Conservation (phyloP, 768 basidiomycete species). For the Albatrellus ellisii region DNA sequence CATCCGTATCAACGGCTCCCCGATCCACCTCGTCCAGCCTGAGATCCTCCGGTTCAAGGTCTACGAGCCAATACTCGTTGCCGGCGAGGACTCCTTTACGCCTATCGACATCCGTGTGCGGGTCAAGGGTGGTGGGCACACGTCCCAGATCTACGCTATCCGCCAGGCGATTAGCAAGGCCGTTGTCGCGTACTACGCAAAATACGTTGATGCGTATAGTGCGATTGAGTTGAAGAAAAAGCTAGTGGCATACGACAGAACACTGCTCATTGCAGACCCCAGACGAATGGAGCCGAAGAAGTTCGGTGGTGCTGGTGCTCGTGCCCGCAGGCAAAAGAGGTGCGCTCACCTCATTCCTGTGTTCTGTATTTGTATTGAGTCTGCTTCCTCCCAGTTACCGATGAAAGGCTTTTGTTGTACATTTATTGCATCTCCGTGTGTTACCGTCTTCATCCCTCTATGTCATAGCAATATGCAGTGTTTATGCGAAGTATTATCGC, state of each 20-base stretch:
- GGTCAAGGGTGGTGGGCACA: conserved; percentile 98
- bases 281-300: conserved; percentile 99
- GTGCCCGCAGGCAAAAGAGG: conserved; percentile 98
- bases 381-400: conserved; percentile 51
- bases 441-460: conserved; percentile 22
- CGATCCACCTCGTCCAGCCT: conserved; percentile 91
- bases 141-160: conserved; percentile 97
- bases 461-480: conserved; percentile 27
- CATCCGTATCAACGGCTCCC: conserved; percentile 93
- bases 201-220: conserved; percentile 95
- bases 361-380: neutral
- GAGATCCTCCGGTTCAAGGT: conserved; percentile 96
- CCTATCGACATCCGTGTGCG: conserved; percentile 93
- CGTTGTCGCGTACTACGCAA: conserved; percentile 95
- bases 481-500: too few relatives aligned
- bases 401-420: conserved; percentile 31
- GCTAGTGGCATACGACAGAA: conserved; percentile 88
- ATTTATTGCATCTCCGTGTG: conserved; percentile 32
- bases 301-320: conserved; percentile 96
- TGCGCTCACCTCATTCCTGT: conserved; percentile 21
- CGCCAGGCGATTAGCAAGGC: conserved; percentile 99
- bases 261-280: conserved; percentile 84
- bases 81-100: conserved; percentile 79
- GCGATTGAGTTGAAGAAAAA: conserved; percentile 98
- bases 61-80: conserved; percentile 93